phyloP scores from a whole-genome alignment of 441 rosid species.

The Gossypium aridum region DNA sequence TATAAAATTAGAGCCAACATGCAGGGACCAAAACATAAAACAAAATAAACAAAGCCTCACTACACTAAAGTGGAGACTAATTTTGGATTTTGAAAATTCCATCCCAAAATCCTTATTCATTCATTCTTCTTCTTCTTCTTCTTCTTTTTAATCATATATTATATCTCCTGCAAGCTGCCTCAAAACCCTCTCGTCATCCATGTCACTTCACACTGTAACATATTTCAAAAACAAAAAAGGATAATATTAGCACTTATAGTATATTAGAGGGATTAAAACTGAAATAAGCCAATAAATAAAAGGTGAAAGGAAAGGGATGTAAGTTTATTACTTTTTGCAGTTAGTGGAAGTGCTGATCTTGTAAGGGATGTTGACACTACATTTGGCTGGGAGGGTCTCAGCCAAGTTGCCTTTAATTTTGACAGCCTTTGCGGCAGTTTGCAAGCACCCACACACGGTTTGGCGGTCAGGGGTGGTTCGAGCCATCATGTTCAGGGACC shows the following conservation, averaged over 20 bases:
- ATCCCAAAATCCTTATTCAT: slow-evolving; percentile 1
- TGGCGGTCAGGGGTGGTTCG: slow-evolving; percentile 39
- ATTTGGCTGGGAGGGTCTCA: slow-evolving; percentile 24
- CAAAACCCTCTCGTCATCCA: background rate
- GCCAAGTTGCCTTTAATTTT: slow-evolving; percentile 19
- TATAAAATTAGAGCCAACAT: background rate
- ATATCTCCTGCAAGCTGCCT: background rate
- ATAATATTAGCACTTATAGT: too few species aligned
- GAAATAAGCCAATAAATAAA: background rate
- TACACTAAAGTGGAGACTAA: background rate
- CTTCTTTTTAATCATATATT: too few species aligned
- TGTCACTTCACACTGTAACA: slow-evolving; percentile 13
- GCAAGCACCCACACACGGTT: slow-evolving; percentile 39
- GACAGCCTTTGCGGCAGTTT: slow-evolving; percentile 8
- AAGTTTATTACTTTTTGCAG: slow-evolving; percentile 27
- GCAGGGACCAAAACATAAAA: background rate
- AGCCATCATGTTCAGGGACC: slow-evolving; percentile 23
- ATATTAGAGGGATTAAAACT: too few species aligned
- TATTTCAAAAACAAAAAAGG: background rate
- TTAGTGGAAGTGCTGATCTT: slow-evolving; percentile 38
- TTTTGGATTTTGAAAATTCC: background rate
- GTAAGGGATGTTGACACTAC: slow-evolving; percentile 41
- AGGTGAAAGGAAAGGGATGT: background rate
- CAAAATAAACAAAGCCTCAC: background rate
- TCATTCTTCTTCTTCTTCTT: background rate